Evolutionary conservation across 257 asterid genomes (phyloP), one percentile per base, ranked within the genome.

Genomic region (Agastache rugosa): DNA sequence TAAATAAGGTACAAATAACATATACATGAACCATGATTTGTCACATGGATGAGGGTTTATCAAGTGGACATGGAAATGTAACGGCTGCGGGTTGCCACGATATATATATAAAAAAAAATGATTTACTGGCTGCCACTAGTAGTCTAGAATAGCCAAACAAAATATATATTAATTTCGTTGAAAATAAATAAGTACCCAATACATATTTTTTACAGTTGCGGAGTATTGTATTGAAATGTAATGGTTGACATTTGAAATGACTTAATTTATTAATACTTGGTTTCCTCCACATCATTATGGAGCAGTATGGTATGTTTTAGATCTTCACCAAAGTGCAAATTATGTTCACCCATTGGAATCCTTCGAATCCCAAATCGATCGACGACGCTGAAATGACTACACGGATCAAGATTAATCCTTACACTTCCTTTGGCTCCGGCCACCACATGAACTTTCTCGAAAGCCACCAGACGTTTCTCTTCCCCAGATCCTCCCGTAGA

Each of bases 281-380:
- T 79, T 76, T 86, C 74, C 44, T 80, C 83, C 65, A 48, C 22
- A 10, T 67, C 67, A 37, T 75, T 59, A 45, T 84, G 83, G 58
- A 93, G 84, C 22, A 83, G 72, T 25, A 91, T 72, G 3, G 92
- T 81, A 75, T 90, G 97, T 60, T 80, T 79, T 4, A 88, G 71
- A 35, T 87, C 86, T 15, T 85, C 92, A 65, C 96, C 97, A 53
- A 93, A 82, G 56, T 90, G 98, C 41, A 93, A 83, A 60, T 48
- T 83, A 39, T 93, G 97, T 56, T 83, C 87, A n/a, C 98, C 98
- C 86, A 93, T 85, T 50, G 87, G 92, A 48, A 93, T 84, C 64
- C 94, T 91, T 81, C 90, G 84, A 64, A 90, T 84, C 6, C 98
- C 97, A 16, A 79, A 86, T 16, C 53, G 51, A 54, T 93, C 98